A percentile compares a stretch with the other conserved stretches of the same genome.
Conservation (phyloP, 371 early-diverging fungal genomes). For the Mortierella sp. region DNA sequence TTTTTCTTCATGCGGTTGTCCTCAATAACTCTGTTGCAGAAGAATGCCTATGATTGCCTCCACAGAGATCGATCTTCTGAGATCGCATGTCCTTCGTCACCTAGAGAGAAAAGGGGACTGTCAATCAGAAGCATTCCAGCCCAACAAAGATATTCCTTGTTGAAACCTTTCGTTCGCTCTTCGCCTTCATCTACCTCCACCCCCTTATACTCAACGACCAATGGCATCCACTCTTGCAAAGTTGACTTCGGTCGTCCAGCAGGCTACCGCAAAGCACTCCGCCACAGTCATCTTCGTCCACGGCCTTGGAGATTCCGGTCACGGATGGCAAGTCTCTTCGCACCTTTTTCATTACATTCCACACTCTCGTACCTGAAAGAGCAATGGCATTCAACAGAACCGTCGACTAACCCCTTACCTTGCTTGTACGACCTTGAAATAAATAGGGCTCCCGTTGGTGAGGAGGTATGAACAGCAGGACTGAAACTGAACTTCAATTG, state of each 20-base stretch:
- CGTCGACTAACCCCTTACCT: not conserved
- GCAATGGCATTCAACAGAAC: conserved; percentile 25
- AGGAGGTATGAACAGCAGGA: conserved; percentile 61
- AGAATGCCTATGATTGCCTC: not conserved
- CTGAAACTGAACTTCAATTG: not conserved
- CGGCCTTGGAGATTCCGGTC: conserved; percentile 81
- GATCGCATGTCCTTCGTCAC: not conserved
- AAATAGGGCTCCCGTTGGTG: conserved; percentile 72
- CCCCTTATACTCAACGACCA: not conserved
- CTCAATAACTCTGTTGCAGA: not conserved
- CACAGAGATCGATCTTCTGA: not conserved
- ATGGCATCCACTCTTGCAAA: conserved; percentile 49
- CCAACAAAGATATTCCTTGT: no score
- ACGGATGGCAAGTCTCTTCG: conserved; percentile 68
- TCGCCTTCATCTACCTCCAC: not conserved
- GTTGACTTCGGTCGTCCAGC: conserved; percentile 63
- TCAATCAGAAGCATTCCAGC: not conserved
- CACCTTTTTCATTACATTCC: conserved; percentile 10
- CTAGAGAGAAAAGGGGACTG: not conserved
- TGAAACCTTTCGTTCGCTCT: not conserved
- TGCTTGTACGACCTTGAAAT: conserved; percentile 28
- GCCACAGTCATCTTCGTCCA: conserved; percentile 87
- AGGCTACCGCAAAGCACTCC: conserved; percentile 72
- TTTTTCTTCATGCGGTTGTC: conserved; percentile 2
- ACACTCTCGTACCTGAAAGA: conserved; percentile 18